phyloP scores from a whole-genome alignment of 805 yeast species.

The Myxozyma lipomycoides region DNA sequence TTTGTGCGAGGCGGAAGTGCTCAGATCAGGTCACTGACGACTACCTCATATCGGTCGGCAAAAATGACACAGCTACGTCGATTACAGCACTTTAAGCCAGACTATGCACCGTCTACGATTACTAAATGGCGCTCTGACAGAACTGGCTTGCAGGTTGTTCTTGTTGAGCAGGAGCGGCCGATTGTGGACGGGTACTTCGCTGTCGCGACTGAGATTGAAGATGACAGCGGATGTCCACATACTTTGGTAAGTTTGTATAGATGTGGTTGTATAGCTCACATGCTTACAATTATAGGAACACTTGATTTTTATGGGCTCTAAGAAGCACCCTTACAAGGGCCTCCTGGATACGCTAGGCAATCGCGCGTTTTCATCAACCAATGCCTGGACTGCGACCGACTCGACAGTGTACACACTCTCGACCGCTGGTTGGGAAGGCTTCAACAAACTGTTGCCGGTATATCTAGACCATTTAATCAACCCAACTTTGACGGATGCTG shows the following conservation, averaged over 20 bases:
- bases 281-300: slow-evolving; percentile 53
- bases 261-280: neutral
- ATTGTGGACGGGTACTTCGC: slow-evolving; percentile 89
- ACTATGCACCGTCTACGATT: slow-evolving; percentile 17
- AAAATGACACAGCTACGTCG: slow-evolving; percentile 1
- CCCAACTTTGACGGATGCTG: slow-evolving; percentile 85
- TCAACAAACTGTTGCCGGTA: slow-evolving; percentile 74
- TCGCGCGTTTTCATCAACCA: slow-evolving; percentile 72
- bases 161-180: slow-evolving; percentile 77
- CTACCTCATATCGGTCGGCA: too few species aligned
- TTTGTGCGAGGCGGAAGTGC: too few species aligned
- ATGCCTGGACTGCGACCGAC: slow-evolving; percentile 96
- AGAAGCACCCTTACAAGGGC: slow-evolving; percentile 86
- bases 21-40: too few species aligned
- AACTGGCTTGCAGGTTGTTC: slow-evolving; percentile 78
- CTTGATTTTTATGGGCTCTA: slow-evolving; percentile 89
- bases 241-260: slow-evolving; percentile 46
- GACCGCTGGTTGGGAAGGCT: slow-evolving; percentile 97
- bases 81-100: slow-evolving; percentile 8
- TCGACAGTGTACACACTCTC: slow-evolving; percentile 89
- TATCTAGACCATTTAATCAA: slow-evolving; percentile 81
- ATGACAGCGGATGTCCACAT: slow-evolving; percentile 92
- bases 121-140: slow-evolving; percentile 68
- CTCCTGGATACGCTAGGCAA: slow-evolving; percentile 82
- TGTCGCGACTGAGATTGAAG: slow-evolving; percentile 84